Evolutionary conservation across 192 early-diverging fungal species (phyloP).

Genomic region (Coemansia nantahalensis): DNA sequence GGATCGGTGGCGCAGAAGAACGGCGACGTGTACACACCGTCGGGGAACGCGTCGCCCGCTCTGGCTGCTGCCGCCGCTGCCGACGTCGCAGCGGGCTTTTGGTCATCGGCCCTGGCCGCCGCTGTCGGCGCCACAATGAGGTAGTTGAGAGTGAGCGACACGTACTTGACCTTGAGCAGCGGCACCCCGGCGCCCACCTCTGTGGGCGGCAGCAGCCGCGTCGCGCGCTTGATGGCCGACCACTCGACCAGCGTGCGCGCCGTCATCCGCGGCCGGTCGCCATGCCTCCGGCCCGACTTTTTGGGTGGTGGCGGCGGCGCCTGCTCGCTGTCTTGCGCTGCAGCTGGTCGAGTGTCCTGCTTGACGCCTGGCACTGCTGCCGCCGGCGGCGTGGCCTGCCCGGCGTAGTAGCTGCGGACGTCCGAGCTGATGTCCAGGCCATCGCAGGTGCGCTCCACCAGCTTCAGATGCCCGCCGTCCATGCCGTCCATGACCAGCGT

Average conservation of each 20-base stretch:
- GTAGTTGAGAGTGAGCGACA: constrained; percentile 23
- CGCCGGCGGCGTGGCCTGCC: not conserved
- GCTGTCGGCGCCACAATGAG: constrained; percentile 1
- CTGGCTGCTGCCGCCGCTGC: not conserved
- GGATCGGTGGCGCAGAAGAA: constrained; percentile 30
- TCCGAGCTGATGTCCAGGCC: constrained; percentile 34
- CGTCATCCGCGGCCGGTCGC: not conserved
- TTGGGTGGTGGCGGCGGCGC: not conserved
- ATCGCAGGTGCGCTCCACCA: constrained; percentile 21
- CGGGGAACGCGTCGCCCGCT: constrained; percentile 9
- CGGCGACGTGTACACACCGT: constrained; percentile 39
- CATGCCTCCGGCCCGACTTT: not conserved
- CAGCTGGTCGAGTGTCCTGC: no score
- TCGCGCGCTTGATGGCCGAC: constrained; percentile 20
- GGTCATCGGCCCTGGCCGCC: not conserved
- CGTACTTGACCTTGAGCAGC: constrained; percentile 22
- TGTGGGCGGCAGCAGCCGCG: constrained; percentile 9
- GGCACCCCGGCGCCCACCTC: constrained; percentile 23
- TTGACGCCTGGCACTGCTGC: no score
- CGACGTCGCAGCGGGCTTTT: not conserved
- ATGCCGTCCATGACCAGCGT: constrained; percentile 36
- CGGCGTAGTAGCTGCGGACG: constrained; percentile 22
- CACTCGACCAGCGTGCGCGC: constrained; percentile 23
- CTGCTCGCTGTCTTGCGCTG: no score
- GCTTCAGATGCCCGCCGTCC: constrained; percentile 37